Evolutionary conservation across 2,329 filamentous ascomycete species (phyloP).

Genomic region (Davidsoniella neocaledoniae): DNA sequence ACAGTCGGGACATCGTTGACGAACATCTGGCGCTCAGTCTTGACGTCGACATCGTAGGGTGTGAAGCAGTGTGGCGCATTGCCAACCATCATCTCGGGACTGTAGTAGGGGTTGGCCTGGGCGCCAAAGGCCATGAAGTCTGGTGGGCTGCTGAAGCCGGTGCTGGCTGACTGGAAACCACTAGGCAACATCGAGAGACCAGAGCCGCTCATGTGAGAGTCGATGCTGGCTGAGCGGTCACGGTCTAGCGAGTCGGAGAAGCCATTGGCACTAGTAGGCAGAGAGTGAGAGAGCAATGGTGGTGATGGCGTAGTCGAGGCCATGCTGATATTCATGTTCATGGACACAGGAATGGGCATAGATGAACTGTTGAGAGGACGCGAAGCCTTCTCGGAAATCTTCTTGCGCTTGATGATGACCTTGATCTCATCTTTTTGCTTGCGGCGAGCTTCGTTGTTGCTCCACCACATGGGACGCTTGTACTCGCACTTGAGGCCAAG

Average conservation of each 20-base stretch:
- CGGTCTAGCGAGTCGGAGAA: constrained; percentile 59
- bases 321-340: constrained; percentile 2
- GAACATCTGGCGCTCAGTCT: constrained; percentile 87
- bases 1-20: constrained; percentile 79
- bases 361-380: constrained; percentile 31
- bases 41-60: constrained; percentile 89
- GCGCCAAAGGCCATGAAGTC: constrained; percentile 37
- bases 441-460: constrained; percentile 71
- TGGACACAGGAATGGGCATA: neutral
- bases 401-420: constrained; percentile 92
- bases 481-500: constrained; percentile 86
- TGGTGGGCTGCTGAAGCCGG: constrained; percentile 42
- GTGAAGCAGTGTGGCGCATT: constrained; percentile 31
- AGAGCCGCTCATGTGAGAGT: constrained; percentile 54
- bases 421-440: constrained; percentile 92
- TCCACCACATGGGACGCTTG: constrained; percentile 95
- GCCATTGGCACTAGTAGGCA: constrained; percentile 57
- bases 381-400: constrained; percentile 72
- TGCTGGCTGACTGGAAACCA: constrained; percentile 33
- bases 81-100: constrained; percentile 23
- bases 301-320: constrained; percentile 40
- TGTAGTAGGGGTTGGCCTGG: constrained; percentile 24
- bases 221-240: constrained; percentile 60
- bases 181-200: constrained; percentile 2
- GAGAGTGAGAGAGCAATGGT: constrained; percentile 63